phyloP scores from a whole-genome alignment of 2,329 filamentous ascomycete genomes.

The Diaporthe velutina region DNA sequence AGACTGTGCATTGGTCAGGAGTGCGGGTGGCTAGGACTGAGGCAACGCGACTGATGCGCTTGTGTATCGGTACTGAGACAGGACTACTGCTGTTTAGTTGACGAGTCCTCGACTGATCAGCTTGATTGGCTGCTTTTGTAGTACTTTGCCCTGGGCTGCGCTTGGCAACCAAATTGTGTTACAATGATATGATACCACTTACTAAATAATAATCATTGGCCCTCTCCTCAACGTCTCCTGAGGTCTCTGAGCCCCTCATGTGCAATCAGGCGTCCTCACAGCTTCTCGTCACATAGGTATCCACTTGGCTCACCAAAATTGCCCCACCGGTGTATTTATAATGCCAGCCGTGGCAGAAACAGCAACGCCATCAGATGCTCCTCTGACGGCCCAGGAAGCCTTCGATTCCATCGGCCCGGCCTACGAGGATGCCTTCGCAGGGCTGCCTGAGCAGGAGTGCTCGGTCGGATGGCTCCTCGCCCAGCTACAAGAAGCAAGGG shows the following conservation, averaged over 20 bases:
- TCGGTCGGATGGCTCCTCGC: constrained; percentile 45
- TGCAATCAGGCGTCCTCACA: neutral
- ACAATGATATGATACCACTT: neutral
- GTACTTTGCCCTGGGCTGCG: neutral
- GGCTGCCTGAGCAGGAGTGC: constrained; percentile 42
- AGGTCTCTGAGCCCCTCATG: neutral
- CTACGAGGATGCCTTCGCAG: constrained; percentile 46
- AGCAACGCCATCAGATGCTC: neutral
- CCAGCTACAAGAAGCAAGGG: constrained; percentile 38
- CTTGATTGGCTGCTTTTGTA: neutral
- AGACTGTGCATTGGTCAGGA: neutral
- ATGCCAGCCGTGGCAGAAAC: neutral
- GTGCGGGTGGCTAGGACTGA: neutral
- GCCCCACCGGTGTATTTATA: too few relatives aligned
- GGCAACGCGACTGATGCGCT: neutral
- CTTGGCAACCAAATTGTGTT: neutral
- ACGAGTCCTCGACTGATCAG: neutral
- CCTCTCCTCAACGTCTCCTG: neutral
- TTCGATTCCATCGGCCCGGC: constrained; percentile 46
- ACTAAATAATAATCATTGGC: neutral
- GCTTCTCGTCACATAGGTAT: neutral
- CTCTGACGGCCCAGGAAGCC: constrained; percentile 42
- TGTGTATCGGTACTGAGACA: neutral
- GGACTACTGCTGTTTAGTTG: too few relatives aligned
- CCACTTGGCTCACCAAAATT: neutral